These are phyloP conservation scores for Chaetomium olivaceum DNA, from an alignment of 2,329 filamentous ascomycete species.

Conservation along the genomic window DNA sequence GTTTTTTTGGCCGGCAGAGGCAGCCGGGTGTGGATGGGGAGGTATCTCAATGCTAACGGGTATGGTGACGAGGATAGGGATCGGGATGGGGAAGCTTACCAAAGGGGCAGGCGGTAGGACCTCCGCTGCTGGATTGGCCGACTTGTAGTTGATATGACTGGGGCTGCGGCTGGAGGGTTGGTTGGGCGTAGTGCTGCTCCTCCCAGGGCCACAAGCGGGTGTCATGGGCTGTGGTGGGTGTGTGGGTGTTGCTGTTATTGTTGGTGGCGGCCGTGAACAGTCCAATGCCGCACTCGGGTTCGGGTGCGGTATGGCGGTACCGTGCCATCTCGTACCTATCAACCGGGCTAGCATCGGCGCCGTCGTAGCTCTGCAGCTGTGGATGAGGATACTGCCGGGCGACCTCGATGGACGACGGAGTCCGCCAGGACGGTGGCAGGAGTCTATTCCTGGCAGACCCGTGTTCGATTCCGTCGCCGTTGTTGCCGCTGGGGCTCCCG, in stretches of 20 bases:
- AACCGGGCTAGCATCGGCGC: not conserved
- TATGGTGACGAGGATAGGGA: too few relatives aligned
- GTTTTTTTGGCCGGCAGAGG: not conserved
- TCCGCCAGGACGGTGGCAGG: slow-evolving; percentile 7
- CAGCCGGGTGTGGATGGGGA: too few relatives aligned
- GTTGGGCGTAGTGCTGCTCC: not conserved
- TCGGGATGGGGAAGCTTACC: not conserved
- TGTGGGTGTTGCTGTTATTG: not conserved
- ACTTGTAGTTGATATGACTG: not conserved
- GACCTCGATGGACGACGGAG: not conserved
- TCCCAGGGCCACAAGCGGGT: slow-evolving; percentile 4
- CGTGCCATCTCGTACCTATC: not conserved
- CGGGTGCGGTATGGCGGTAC: not conserved
- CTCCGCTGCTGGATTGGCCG: not conserved
- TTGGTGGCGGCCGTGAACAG: not conserved
- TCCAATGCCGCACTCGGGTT: not conserved
- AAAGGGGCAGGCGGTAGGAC: not conserved
- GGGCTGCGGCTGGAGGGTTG: not conserved
- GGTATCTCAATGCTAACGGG: not conserved
- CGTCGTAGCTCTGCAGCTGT: slow-evolving; percentile 2
- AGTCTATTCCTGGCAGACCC: not conserved
- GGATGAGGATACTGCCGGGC: not conserved
- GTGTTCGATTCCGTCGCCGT: not conserved
- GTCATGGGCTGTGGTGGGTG: not conserved
- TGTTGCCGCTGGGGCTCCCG: not conserved